Base-by-base conservation (phyloP, 257 asterid species). In the Solanum chiquidenum region DNA sequence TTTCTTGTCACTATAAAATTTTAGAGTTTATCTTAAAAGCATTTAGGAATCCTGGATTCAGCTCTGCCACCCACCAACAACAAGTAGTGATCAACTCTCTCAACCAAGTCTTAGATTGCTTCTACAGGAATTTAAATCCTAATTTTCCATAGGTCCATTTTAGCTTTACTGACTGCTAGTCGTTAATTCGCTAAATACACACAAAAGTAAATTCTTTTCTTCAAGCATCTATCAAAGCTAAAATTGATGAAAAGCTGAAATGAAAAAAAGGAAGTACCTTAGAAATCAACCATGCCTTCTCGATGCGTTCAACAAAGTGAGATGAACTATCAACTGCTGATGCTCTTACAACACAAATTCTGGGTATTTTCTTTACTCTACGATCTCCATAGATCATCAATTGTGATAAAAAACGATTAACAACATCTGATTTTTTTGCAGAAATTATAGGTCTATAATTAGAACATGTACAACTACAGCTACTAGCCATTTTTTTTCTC, bases 271-370 rank as follows among this genome's bases (percentile, higher is more conserved):
- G 6, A 12, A 35, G n/a, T 62, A 96, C 98, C 98, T 95, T 93
- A 85, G 99, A 93, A 90, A 96, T 96, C 91, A 95, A 90, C 98
- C 98, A 96, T 33, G 97, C 94, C 7, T 94, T 98, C 83, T 96
- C 98, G 93, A 95, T 94, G 85, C 98, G 97, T 16, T 94, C 83
- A 83, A 83, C 88, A 86, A 94, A 93, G 88, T 91, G 91, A 40
- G 91, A 74, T 20, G 95, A 91, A 83, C 93, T 91, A 90, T 91
- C 98, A 92, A 96, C 95, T 88, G 52, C 87, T 37, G 99, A 93
- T 89, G 98, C 98, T 83, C 95, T 92, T n/a, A 94, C 87, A 79
- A 46, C 90, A 85, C 86, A 69, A 69, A 88, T 82, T 82, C 86
- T 49, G 18, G 31, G 12, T 29, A 1, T 49, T 49, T 82, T 33